These are phyloP conservation scores for Penicillium sp. DNA, from an alignment of 2,329 filamentous ascomycete species.

Conservation along the genomic window DNA sequence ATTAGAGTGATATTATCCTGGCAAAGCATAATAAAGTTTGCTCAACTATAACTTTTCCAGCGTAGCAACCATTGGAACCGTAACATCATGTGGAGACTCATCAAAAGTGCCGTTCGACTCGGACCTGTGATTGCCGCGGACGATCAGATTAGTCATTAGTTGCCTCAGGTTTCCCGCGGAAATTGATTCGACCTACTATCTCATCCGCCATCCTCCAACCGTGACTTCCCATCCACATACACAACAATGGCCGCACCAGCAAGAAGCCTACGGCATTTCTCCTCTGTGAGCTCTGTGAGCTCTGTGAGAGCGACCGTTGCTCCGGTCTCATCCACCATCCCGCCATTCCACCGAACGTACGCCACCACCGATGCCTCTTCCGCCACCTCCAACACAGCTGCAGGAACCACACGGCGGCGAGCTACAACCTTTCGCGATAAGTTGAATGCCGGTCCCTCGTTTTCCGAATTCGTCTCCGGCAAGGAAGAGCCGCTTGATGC, in stretches of 20 bases:
- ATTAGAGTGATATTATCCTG: constrained; percentile 16
- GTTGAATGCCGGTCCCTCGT: constrained; percentile 63
- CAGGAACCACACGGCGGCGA: constrained; percentile 52
- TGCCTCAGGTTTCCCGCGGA: constrained; percentile 27
- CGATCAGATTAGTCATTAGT: constrained; percentile 10
- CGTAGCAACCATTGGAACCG: background rate
- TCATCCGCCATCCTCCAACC: background rate
- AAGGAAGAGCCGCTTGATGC: constrained; percentile 43
- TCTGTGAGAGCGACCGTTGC: constrained; percentile 24
- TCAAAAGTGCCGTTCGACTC: background rate
- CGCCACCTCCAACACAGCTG: constrained; percentile 39
- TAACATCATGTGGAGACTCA: background rate
- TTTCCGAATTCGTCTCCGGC: constrained; percentile 60
- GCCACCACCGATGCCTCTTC: constrained; percentile 40
- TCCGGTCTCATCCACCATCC: constrained; percentile 14
- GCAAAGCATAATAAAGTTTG: constrained; percentile 23
- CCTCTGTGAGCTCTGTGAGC: constrained; percentile 30
- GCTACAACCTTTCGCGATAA: constrained; percentile 60
- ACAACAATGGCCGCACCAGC: constrained; percentile 35
- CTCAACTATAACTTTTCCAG: constrained; percentile 1
- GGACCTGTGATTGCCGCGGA: constrained; percentile 3
- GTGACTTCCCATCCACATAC: constrained; percentile 1
- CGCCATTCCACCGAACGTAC: constrained; percentile 32
- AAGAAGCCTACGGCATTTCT: constrained; percentile 32
- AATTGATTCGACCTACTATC: constrained; percentile 19